Evolutionary conservation across 2,329 filamentous ascomycete species (phyloP).

Genomic region (Ascochyta pisi): DNA sequence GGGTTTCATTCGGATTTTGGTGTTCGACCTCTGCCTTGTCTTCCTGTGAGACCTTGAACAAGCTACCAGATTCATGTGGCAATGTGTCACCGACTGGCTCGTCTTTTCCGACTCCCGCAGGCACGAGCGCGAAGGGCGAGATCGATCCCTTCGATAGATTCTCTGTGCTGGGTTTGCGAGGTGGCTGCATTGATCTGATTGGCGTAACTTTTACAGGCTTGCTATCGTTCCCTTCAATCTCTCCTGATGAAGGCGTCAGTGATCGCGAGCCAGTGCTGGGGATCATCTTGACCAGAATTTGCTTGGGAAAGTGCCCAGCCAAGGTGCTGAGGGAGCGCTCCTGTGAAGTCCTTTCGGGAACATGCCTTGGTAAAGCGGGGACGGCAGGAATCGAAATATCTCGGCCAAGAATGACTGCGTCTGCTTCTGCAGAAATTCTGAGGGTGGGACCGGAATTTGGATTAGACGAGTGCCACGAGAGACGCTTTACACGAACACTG

Average conservation of each 20-base stretch:
- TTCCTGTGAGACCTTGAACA: background rate
- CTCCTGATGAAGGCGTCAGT: conserved; percentile 10
- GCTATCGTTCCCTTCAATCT: background rate
- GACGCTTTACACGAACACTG: conserved; percentile 26
- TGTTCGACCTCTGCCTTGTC: background rate
- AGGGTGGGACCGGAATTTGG: conserved; percentile 27
- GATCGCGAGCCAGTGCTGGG: conserved; percentile 13
- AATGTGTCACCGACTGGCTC: too few species aligned
- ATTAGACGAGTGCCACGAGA: conserved; percentile 25
- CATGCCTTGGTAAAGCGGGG: conserved; percentile 11
- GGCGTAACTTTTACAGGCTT: conserved; percentile 21
- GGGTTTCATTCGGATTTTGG: background rate
- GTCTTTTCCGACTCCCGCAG: background rate
- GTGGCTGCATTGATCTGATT: conserved; percentile 34
- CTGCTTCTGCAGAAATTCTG: conserved; percentile 36
- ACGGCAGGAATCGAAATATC: conserved; percentile 13
- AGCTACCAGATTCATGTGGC: background rate
- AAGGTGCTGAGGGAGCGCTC: conserved; percentile 19
- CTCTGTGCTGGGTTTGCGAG: conserved; percentile 19
- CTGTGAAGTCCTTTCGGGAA: background rate
- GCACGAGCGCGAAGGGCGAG: background rate
- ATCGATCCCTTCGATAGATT: background rate
- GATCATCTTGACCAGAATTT: conserved; percentile 17
- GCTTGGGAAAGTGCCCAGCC: conserved; percentile 17
- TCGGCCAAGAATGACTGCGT: conserved; percentile 29